phyloP scores from a whole-genome alignment of 2,329 filamentous ascomycete genomes.

The Fusarium tjaetaba region DNA sequence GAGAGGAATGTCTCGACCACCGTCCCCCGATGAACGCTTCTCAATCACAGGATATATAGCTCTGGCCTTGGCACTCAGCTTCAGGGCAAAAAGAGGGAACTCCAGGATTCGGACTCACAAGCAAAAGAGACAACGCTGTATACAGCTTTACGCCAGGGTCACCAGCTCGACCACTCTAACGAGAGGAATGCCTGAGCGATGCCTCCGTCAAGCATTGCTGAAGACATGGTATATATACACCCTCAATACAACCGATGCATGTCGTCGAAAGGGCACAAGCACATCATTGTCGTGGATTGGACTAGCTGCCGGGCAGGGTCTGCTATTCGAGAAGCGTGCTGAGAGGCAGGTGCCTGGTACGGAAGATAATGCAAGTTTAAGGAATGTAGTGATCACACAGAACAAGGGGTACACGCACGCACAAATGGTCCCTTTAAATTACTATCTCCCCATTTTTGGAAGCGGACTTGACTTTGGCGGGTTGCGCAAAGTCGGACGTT shows the following conservation, averaged over 20 bases:
- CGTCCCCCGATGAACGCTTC: neutral
- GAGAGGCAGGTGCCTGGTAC: neutral
- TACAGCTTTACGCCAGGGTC: neutral
- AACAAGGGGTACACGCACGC: neutral
- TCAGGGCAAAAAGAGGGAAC: neutral
- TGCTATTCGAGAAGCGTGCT: fast-evolving
- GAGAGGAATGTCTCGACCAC: neutral
- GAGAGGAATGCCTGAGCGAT: neutral
- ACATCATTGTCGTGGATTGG: neutral
- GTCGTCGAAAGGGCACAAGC: too few species aligned
- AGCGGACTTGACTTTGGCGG: neutral
- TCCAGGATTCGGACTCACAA: neutral
- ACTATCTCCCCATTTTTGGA: neutral
- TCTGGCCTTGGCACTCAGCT: neutral
- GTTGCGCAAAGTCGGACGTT: neutral
- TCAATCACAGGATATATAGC: neutral
- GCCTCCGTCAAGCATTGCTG: neutral
- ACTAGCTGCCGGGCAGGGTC: too few species aligned
- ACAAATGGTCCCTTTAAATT: neutral
- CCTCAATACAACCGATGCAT: fast-evolving
- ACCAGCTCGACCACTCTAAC: neutral
- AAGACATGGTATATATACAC: too few species aligned
- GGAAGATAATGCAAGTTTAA: neutral
- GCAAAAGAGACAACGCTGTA: neutral
- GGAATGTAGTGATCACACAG: neutral